Evolutionary conservation across 2,329 filamentous ascomycete genomes (phyloP).

Genomic region (Arthroderma sp.): DNA sequence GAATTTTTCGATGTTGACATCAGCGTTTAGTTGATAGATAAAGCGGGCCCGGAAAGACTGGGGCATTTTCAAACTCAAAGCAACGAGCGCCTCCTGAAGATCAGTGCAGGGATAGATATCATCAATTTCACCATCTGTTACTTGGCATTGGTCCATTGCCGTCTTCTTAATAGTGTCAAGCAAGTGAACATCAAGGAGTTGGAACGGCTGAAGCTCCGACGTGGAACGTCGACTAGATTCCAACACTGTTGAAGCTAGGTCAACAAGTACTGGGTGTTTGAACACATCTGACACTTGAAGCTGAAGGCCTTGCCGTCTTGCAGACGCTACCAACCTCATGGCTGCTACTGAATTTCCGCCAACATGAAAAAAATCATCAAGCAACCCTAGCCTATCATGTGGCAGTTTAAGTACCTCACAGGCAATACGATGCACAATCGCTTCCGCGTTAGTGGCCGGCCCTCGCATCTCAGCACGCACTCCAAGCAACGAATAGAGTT

Average conservation of each 20-base stretch:
- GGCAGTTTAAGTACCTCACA: constrained; percentile 25
- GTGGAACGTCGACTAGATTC: too few species aligned
- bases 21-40: constrained; percentile 10
- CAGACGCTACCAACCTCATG: background rate
- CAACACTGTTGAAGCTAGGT: background rate
- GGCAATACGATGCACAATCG: background rate
- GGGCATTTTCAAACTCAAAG: background rate
- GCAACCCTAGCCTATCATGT: constrained; percentile 16
- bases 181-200: too few species aligned
- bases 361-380: constrained; percentile 4
- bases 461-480: background rate
- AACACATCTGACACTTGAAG: background rate
- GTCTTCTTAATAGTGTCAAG: too few species aligned
- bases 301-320: background rate
- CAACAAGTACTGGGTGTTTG: background rate
- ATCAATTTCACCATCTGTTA: background rate
- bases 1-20: constrained; percentile 21
- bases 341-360: background rate
- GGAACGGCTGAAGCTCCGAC: too few species aligned
- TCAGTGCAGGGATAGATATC: background rate
- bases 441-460: too few species aligned
- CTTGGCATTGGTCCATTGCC: background rate
- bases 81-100: background rate
- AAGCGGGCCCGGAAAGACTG: background rate
- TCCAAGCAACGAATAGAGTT: background rate